Percentiles rank a stretch among this genome's conserved stretches.
phyloP scores from a whole-genome alignment of 495 filamentous ascomycete genomes.

The Achaetomiella virescens region DNA sequence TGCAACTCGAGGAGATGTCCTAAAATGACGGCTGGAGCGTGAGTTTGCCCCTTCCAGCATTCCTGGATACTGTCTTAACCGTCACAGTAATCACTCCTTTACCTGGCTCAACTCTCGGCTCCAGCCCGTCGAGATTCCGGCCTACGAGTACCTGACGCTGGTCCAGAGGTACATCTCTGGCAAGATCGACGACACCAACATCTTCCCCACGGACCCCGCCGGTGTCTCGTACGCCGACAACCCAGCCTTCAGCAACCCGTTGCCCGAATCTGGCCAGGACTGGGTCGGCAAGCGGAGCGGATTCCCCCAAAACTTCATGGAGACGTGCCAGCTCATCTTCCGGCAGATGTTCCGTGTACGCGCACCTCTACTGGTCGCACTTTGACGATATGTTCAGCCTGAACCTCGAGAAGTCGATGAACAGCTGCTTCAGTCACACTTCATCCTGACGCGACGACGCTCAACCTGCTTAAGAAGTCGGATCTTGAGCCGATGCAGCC shows the following conservation, averaged over 20 bases:
- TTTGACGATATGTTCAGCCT: conserved; percentile 79
- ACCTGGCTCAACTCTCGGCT: conserved; percentile 73
- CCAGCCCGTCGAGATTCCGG: conserved; percentile 64
- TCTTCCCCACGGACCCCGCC: conserved; percentile 74
- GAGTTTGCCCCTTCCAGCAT: conserved; percentile 35
- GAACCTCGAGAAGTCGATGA: conserved; percentile 75
- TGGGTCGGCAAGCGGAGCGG: conserved; percentile 86
- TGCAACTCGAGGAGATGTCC: conserved; percentile 80
- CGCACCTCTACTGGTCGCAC: conserved; percentile 83
- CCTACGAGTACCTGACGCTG: conserved; percentile 82
- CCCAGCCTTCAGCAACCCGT: conserved; percentile 50
- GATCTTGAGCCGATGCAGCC: conserved; percentile 94
- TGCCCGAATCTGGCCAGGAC: conserved; percentile 47
- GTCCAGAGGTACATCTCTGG: conserved; percentile 90
- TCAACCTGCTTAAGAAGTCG: conserved; percentile 73
- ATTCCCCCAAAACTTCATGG: conserved; percentile 80
- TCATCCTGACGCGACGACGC: conserved; percentile 79
- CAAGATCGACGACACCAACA: conserved; percentile 77
- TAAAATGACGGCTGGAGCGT: conserved; percentile 87
- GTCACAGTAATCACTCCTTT: conserved; percentile 70
- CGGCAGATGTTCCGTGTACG: conserved; percentile 97
- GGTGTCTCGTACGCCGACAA: conserved; percentile 53
- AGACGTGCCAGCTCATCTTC: conserved; percentile 86
- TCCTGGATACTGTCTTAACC: neutral
- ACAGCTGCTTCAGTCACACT: conserved; percentile 95